Evolutionary conservation across 257 asterid species (phyloP), one percentile per base, ranked within the genome.

Genomic region (Henckelia pumila): DNA sequence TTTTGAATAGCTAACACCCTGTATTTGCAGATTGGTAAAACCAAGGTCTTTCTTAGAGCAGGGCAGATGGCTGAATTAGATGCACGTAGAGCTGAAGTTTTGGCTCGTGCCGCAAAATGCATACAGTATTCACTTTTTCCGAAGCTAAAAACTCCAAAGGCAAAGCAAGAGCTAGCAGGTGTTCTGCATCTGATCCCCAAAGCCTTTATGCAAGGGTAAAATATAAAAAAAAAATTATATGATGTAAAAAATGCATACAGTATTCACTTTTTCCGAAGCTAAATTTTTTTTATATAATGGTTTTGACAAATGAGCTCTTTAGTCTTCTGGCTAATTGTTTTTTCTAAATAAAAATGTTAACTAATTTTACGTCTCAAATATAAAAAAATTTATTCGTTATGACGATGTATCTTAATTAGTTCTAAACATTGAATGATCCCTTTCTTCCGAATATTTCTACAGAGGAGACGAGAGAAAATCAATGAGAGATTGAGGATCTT

Each of bases 51-150:
- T 73, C 96, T 92, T 47, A 81, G 98, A 84, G 98, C 98, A 23
- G 98, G 98, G 47, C 97, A 92, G 82, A 92, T 92, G 96, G 98
- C 98, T 30, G 97, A 89, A 69, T 75, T 89, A 80, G 98, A 89
- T 77, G 93, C 97, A 77, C 79, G 96, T 76, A 78, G 97, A 73
- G 86, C 97, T 71, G 96, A 89, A 83, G 78, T 92, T 69, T 74
- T 89, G 72, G 95, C 89, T 71, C 84, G 66, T 73, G 97, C 97
- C 29, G 95, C 87, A 30, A 88, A 73, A 78, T 77, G 81, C 73
- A 79, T 92, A 58, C 98, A 92, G 79, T n/a, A n/a, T n/a, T n/a
- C n/a, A n/a, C n/a, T n/a, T n/a, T n/a, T 56, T 71, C 88, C 8
- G 72, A 75, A 6, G 71, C 76, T 21, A 79, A 75, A 63, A 72